Evolutionary conservation across 495 filamentous ascomycete genomes (phyloP).

Genomic region (Trichoderma reesei): DNA sequence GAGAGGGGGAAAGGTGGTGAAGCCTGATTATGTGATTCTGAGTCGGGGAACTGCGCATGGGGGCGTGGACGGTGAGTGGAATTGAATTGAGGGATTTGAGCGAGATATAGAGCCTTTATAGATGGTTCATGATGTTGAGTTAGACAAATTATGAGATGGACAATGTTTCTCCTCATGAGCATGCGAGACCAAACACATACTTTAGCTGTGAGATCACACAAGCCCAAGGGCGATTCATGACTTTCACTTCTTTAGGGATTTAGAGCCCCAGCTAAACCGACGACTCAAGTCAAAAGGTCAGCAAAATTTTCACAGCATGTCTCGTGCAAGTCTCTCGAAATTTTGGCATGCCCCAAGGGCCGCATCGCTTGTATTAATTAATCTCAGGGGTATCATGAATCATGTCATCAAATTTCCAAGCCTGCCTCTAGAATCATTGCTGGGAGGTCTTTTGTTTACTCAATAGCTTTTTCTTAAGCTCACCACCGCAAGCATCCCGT

Average conservation of each 20-base stretch:
- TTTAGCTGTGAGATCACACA: no score
- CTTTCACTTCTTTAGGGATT: no score
- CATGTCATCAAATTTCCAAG: constrained; percentile 3
- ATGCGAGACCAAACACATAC: no score
- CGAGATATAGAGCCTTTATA: neutral
- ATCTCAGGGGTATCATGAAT: neutral
- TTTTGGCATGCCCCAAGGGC: neutral
- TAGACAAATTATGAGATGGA: neutral
- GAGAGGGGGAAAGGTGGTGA: constrained; percentile 53
- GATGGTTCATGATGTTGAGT: neutral
- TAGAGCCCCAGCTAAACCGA: no score
- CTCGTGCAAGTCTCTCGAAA: neutral
- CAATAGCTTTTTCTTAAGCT: neutral
- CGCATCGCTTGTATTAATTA: neutral
- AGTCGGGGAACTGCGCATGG: constrained; percentile 36
- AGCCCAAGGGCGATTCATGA: no score
- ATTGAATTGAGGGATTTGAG: neutral
- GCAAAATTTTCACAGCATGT: neutral
- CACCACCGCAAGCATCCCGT: neutral
- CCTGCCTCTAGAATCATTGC: constrained; percentile 5
- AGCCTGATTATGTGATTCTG: constrained; percentile 61
- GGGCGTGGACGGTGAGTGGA: neutral
- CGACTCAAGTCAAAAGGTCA: no score
- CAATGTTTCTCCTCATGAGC: no score
- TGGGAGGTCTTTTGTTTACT: constrained; percentile 8